phyloP scores from a whole-genome alignment of 805 yeast genomes.

The Candida tammaniensis region DNA sequence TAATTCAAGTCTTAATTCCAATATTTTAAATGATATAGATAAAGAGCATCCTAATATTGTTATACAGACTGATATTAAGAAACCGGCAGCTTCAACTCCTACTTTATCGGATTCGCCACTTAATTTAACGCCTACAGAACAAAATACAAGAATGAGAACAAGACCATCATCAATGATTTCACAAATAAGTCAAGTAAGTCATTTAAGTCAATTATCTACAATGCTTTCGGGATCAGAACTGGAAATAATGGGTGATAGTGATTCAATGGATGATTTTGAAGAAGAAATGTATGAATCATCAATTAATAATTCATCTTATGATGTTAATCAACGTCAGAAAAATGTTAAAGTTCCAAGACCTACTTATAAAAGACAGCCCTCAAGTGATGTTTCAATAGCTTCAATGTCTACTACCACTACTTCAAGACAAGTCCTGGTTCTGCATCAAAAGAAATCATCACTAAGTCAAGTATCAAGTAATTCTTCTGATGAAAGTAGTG shows the following conservation, averaged over 20 bases:
- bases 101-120: not conserved
- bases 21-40: not conserved
- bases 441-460: constrained; percentile 23
- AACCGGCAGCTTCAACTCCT: not conserved
- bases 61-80: not conserved
- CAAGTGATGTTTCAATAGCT: constrained; percentile 37
- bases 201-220: constrained; percentile 39
- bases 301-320: constrained; percentile 27
- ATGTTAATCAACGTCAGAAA: constrained; percentile 5
- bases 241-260: constrained; percentile 35
- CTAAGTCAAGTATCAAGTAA: constrained; percentile 34
- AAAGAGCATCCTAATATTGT: not conserved
- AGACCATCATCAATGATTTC: constrained; percentile 43
- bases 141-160: constrained; percentile 14
- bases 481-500: constrained; percentile 35
- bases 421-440: constrained; percentile 11
- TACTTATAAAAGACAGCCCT: constrained; percentile 26
- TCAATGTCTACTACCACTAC: constrained; percentile 26
- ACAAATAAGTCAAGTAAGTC: constrained; percentile 38
- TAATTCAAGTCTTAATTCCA: constrained; percentile 5
- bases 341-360: constrained; percentile 22
- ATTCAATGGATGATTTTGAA: constrained; percentile 33
- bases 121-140: not conserved
- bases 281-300: constrained; percentile 40
- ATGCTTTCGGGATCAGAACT: constrained; percentile 42